phyloP scores from a whole-genome alignment of 352 stramenopile species.

The Pythium periplocum region DNA sequence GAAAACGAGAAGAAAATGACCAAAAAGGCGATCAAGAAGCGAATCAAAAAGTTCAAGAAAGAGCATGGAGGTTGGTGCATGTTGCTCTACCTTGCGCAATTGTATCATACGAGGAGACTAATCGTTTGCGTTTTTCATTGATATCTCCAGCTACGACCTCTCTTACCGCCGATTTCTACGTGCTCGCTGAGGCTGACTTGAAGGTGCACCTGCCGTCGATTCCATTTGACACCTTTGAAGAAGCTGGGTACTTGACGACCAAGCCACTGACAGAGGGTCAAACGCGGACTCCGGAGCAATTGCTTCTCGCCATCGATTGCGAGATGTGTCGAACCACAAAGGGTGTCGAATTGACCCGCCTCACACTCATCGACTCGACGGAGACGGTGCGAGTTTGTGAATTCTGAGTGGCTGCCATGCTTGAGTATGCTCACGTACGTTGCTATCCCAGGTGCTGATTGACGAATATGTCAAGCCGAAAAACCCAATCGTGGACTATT shows the following conservation, averaged over 20 bases:
- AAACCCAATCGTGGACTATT: slow-evolving; percentile 86
- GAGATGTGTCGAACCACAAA: slow-evolving; percentile 88
- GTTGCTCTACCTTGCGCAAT: too few species aligned
- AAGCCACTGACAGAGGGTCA: slow-evolving; percentile 26
- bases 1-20: slow-evolving; percentile 68
- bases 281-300: slow-evolving; percentile 26
- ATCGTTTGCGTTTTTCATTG: background rate
- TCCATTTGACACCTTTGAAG: slow-evolving; percentile 36
- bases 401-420: too few species aligned
- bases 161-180: slow-evolving; percentile 70
- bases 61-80: slow-evolving; percentile 26
- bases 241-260: slow-evolving; percentile 43
- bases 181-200: slow-evolving; percentile 58
- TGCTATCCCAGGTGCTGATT: slow-evolving; percentile 37
- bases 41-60: slow-evolving; percentile 89
- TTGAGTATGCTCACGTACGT: background rate
- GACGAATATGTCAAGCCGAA: slow-evolving; percentile 78
- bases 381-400: slow-evolving; percentile 28
- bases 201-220: slow-evolving; percentile 44
- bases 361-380: slow-evolving; percentile 66
- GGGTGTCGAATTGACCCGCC: slow-evolving; percentile 69
- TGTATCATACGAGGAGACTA: background rate
- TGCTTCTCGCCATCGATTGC: slow-evolving; percentile 78
- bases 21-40: slow-evolving; percentile 83
- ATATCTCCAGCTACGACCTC: slow-evolving; percentile 29